These are phyloP conservation scores for Lecanicillium sp. DNA, from an alignment of 2,329 filamentous ascomycete species.

Conservation along the genomic window DNA sequence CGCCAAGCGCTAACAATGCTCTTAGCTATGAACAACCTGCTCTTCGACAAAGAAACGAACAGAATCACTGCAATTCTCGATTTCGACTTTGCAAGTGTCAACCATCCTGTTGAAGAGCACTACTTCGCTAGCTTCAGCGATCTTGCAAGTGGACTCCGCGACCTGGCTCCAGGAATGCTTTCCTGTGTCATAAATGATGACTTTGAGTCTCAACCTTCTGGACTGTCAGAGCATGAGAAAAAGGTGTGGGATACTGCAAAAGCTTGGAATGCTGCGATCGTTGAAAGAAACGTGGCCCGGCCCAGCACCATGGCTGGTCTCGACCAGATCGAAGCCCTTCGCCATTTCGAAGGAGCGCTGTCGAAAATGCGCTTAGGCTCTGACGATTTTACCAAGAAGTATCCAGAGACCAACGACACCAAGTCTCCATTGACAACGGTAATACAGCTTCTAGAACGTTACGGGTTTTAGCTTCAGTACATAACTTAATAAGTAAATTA, in stretches of 20 bases:
- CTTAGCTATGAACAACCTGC: slow-evolving; percentile 23
- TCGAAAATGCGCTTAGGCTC: not conserved
- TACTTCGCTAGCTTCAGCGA: slow-evolving; percentile 14
- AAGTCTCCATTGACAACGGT: not conserved
- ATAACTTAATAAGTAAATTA: no score
- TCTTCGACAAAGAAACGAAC: slow-evolving; percentile 18
- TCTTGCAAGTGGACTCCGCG: slow-evolving; percentile 1
- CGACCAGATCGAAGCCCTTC: not conserved
- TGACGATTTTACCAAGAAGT: not conserved
- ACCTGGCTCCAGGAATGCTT: not conserved
- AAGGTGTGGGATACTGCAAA: slow-evolving; percentile 1
- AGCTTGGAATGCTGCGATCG: not conserved
- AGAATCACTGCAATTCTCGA: slow-evolving; percentile 23
- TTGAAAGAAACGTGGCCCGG: not conserved
- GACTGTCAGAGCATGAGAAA: not conserved
- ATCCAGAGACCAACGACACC: not conserved
- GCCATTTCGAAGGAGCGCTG: not conserved
- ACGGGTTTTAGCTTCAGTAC: no score
- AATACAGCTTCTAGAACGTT: not conserved
- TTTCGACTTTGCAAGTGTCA: slow-evolving; percentile 23
- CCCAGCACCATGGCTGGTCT: not conserved
- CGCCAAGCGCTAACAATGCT: not conserved
- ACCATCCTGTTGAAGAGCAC: slow-evolving; percentile 23
- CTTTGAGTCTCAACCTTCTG: not conserved
- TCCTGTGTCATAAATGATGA: not conserved